These are phyloP conservation scores for Osmanthus fragrans DNA, from an alignment of 257 asterid genomes.

Conservation along the genomic window DNA sequence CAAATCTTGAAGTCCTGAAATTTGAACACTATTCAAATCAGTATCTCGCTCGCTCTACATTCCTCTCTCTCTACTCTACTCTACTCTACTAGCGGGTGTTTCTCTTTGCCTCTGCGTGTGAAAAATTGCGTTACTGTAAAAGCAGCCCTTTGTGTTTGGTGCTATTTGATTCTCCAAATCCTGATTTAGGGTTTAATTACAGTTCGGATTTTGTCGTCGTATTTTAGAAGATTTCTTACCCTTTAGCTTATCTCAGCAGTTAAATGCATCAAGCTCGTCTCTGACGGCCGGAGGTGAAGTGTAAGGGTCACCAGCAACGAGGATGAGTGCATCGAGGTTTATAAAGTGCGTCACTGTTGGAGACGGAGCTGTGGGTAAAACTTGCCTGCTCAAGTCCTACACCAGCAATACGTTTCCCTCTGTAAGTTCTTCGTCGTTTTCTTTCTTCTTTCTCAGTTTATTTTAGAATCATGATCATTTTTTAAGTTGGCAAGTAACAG, in stretches of 20 bases:
- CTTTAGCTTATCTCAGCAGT: not conserved
- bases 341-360: conserved; percentile 30
- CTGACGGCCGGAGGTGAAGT: not conserved
- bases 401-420: conserved; percentile 26
- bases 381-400: conserved; percentile 27
- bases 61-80: not conserved
- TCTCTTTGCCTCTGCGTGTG: not conserved
- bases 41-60: not conserved
- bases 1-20: not conserved
- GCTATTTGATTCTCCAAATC: not conserved
- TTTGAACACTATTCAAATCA: not conserved
- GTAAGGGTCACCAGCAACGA: conserved; percentile 5
- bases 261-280: not conserved
- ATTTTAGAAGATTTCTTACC: no score
- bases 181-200: not conserved
- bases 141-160: not conserved
- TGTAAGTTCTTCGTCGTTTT: conserved; percentile 10
- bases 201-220: not conserved
- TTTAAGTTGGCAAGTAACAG: not conserved
- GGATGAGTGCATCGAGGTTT: conserved; percentile 25
- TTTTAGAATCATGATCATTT: not conserved
- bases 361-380: conserved; percentile 33
- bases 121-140: not conserved
- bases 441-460: not conserved
- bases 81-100: not conserved